Conservation (phyloP, 1,284 basidiomycete species). For the Ganoderma meredithae region DNA sequence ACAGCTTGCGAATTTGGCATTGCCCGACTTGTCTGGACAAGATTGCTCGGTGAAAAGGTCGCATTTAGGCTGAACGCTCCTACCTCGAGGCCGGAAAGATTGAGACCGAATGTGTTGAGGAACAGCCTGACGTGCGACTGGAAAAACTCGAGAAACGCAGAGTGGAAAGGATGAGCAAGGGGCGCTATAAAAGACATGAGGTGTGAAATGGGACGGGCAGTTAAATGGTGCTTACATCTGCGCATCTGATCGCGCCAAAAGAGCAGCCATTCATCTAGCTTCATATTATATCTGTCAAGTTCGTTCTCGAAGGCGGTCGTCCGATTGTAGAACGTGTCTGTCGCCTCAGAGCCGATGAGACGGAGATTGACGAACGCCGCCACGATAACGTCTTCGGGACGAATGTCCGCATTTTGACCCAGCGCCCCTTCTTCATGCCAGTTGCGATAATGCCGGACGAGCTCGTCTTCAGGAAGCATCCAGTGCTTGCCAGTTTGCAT, state of each 20-base stretch:
- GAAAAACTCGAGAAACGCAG: constrained; percentile 76
- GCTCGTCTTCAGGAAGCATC: constrained; percentile 85
- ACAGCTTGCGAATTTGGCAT: constrained; percentile 71
- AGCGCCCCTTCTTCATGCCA: constrained; percentile 72
- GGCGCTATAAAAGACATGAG: constrained; percentile 44
- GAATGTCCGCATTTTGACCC: constrained; percentile 46
- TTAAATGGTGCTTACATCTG: constrained; percentile 53
- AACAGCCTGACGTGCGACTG: constrained; percentile 79
- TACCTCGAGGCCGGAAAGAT: constrained; percentile 64
- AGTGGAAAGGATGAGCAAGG: constrained; percentile 73
- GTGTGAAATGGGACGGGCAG: neutral
- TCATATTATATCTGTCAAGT: constrained; percentile 72
- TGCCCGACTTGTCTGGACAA: constrained; percentile 47
- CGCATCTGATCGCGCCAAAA: constrained; percentile 76
- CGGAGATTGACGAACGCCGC: constrained; percentile 78
- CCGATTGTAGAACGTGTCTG: constrained; percentile 71
- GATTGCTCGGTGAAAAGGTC: constrained; percentile 38
- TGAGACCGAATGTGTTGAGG: constrained; percentile 82
- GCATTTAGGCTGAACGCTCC: constrained; percentile 34
- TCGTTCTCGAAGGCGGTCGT: constrained; percentile 73
- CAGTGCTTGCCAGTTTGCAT: constrained; percentile 84
- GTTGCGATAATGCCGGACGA: constrained; percentile 66
- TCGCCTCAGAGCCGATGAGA: constrained; percentile 79
- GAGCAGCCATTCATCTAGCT: constrained; percentile 73
- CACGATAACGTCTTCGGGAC: constrained; percentile 82